These are phyloP conservation scores for Penicillium lividum DNA, from an alignment of 495 filamentous ascomycete genomes.

Conservation along the genomic window DNA sequence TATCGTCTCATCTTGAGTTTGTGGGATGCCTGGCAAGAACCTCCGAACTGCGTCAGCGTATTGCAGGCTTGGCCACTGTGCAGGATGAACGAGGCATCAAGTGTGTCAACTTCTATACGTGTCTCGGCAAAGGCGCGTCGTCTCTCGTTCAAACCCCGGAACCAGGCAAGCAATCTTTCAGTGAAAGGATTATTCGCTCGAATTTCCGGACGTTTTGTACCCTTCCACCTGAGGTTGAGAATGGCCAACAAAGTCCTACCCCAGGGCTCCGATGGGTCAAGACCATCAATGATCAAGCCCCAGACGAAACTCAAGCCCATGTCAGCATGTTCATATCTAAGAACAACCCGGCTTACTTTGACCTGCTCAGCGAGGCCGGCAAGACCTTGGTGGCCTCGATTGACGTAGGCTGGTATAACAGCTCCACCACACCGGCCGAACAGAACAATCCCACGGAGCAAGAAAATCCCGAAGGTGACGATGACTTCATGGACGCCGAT, in stretches of 20 bases:
- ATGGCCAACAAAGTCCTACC: slow-evolving; percentile 22
- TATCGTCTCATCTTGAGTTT: slow-evolving; percentile 90
- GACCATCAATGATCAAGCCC: slow-evolving; percentile 73
- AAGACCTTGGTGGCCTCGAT: slow-evolving; percentile 55
- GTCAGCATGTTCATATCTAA: slow-evolving; percentile 82
- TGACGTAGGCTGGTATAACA: slow-evolving; percentile 44
- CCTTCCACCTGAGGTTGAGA: slow-evolving; percentile 61
- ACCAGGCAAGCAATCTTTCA: slow-evolving; percentile 34
- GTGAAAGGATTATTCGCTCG: slow-evolving; percentile 42
- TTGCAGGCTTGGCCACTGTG: slow-evolving; percentile 57
- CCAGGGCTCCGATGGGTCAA: slow-evolving; percentile 57
- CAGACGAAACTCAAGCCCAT: slow-evolving; percentile 81
- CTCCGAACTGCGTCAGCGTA: slow-evolving; percentile 70
- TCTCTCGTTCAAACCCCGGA: slow-evolving; percentile 36
- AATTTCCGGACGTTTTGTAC: slow-evolving; percentile 80
- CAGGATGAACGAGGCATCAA: slow-evolving; percentile 58
- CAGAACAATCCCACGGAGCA: slow-evolving; percentile 13
- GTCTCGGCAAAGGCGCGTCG: slow-evolving; percentile 65
- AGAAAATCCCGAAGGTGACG: slow-evolving; percentile 14
- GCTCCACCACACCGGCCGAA: slow-evolving; percentile 30
- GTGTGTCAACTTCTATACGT: slow-evolving; percentile 81
- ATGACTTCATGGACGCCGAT: slow-evolving; percentile 37
- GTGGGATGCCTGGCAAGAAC: slow-evolving; percentile 81
- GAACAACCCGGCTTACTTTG: slow-evolving; percentile 77
- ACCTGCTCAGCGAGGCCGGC: slow-evolving; percentile 65